Evolutionary conservation across 495 filamentous ascomycete genomes (phyloP), one percentile per base, ranked within the genome.

Genomic region (Lophiotrema nucula): DNA sequence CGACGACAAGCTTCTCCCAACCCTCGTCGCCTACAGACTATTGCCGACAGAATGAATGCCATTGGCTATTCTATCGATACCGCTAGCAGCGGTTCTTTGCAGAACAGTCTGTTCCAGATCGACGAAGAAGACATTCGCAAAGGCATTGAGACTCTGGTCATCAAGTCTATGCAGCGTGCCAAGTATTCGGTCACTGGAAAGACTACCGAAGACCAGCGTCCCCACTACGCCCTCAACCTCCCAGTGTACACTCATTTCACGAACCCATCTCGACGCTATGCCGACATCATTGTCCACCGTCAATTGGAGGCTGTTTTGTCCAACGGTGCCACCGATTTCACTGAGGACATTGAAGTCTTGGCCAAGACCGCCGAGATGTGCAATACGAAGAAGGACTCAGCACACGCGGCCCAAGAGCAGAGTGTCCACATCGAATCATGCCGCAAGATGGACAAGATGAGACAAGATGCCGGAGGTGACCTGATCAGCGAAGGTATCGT

Each of bases 371-470:
- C 92, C 18, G 93, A 98, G 70, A 84, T 88, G 56, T 96, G 91
- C 80, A 98, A 97, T 74, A 96, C 87, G 67, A 98, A 97, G 84
- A 98, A 98, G 72, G 93, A 98, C 67, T 97, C 93, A 3, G 92
- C 95, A 0, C 92, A 95, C 73, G 92, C 89, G 66, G 93, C 93
- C 10, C 93, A 97, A 68, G 93, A 98, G 71, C 93, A 98, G 75
- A 97, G 93, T 70, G 89, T 98, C 60, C 93, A 98, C 73, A 97
- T 98, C 65, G 95, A 97, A 68, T 88, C 91, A 1, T 98, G 93
- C 80, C 85, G 93, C 55, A 84, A 83, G 45, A 96, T 98, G 87
- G 91, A 97, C 69, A 88, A 87, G 72, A 87, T 85, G 69, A 84
- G 88, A 52, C 83, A 87, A 62, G 87, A 95, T 61, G 80, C 87